Evolutionary conservation across 495 filamentous ascomycete species (phyloP), one percentile per base, ranked within the genome.

Genomic region (Gamarada debralockiae): DNA sequence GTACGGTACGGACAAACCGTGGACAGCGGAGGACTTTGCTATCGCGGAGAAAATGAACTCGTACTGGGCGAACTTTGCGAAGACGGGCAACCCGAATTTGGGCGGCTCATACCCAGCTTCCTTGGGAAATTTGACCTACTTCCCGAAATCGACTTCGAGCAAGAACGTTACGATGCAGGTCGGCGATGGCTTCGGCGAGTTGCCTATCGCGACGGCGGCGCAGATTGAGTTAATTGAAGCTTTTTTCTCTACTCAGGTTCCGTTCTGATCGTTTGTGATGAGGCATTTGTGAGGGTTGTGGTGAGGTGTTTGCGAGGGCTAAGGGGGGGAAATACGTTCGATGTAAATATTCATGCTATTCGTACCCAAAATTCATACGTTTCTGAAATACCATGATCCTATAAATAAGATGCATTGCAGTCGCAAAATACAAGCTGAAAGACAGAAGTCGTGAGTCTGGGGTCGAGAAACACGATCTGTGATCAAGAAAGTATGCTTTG

Each of bases 11-110:
- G 55, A 57, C 24, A 17, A 20, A 10, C 55, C 55, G 2, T 57
- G 49, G 55, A 17, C 18, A 18, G 24, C 48, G 2, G 43, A 31
- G 8, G 55, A 57, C 36, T 57, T 33, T 31, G 49, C 20, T 23
- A 52, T 57, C 43, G 55, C 55, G 21, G n/a, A 38, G 36, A 57
- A 48, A 49, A 57, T 57, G 49, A 42, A 24, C 21, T 24, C 10
- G 7, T 57, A 57, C 23, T 57, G 55, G 55, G 55, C 37, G n/a
- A 53, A 52, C 22, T 57, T 57, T 48, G 55, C 55, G 14, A 49
- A 33, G 36, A 57, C 49, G 1, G 55, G 48, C 15, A 49, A 57
- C 21, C 55, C 49, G 33, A 57, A 57, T 48, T 6, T 46, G 14
- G 53, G 48, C 17, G 53, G 43, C 17, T 47, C 42, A 10, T 54